Conservation (phyloP, 192 early-diverging fungal genomes). For the Haplosporangium gracile region DNA sequence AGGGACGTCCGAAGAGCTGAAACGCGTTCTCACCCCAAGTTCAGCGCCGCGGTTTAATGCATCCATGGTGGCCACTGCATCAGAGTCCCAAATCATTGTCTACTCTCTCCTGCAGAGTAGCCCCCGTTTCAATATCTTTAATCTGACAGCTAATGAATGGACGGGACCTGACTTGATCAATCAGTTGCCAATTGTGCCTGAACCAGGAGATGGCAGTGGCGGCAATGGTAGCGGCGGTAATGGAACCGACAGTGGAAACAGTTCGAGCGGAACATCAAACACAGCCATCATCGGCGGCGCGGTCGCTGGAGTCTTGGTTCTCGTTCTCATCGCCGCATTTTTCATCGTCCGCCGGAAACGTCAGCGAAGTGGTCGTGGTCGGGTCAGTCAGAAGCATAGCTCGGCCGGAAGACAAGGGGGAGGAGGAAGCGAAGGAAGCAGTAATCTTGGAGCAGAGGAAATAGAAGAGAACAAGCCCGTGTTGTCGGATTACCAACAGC, state of each 20-base stretch:
- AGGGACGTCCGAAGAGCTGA: too few species aligned
- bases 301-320: background rate
- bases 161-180: too few species aligned
- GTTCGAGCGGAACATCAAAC: background rate
- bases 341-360: slow-evolving; percentile 1
- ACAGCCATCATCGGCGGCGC: background rate
- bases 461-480: background rate
- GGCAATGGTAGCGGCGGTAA: too few species aligned
- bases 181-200: too few species aligned
- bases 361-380: background rate
- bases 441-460: background rate
- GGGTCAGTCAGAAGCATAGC: background rate
- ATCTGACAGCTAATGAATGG: too few species aligned
- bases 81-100: background rate
- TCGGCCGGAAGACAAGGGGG: background rate
- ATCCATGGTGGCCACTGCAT: too few species aligned
- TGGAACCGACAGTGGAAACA: background rate
- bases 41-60: too few species aligned
- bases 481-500: background rate
- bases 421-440: background rate
- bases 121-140: background rate
- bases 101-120: background rate
- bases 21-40: too few species aligned
- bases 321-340: background rate
- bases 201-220: too few species aligned